Conservation (phyloP, 2,329 filamentous ascomycete species). For the Thermothelomyces thermophilus region DNA sequence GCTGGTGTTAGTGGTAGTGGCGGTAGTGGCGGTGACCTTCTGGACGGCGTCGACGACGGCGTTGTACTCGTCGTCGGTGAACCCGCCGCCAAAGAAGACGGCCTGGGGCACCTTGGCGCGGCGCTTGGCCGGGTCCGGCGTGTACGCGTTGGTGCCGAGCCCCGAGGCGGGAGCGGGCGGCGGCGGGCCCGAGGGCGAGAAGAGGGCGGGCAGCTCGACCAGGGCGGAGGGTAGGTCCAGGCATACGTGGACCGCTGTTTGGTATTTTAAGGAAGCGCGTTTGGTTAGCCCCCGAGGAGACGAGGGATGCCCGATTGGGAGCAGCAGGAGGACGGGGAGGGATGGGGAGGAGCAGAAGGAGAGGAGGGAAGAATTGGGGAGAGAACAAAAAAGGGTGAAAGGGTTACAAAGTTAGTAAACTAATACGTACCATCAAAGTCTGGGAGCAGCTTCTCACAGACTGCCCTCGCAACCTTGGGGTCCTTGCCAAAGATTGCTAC, state of each 20-base stretch:
- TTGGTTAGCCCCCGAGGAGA: background rate
- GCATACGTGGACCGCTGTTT: slow-evolving; percentile 19
- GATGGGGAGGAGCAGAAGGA: background rate
- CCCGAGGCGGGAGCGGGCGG: background rate
- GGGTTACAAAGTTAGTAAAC: background rate
- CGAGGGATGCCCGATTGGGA: too few relatives aligned
- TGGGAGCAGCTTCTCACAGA: slow-evolving; percentile 24
- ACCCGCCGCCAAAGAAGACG: slow-evolving; percentile 23
- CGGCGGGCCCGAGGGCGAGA: background rate
- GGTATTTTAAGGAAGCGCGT: background rate
- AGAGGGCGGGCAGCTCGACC: slow-evolving; percentile 20
- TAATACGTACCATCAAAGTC: slow-evolving; percentile 19
- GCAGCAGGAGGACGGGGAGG: too few relatives aligned
- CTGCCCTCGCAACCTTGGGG: slow-evolving; percentile 21
- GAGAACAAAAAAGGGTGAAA: background rate
- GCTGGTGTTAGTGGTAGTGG: too few relatives aligned
- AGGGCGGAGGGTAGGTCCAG: slow-evolving; percentile 17
- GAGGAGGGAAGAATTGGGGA: background rate
- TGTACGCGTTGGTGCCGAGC: slow-evolving; percentile 12
- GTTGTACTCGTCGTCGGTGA: slow-evolving; percentile 21
- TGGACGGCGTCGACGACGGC: slow-evolving; percentile 16
- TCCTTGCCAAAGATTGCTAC: slow-evolving; percentile 23
- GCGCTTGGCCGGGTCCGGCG: background rate
- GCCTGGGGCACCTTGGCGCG: slow-evolving; percentile 12
- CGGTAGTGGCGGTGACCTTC: background rate